phyloP scores from a whole-genome alignment of 257 asterid species.

The Dorcoceras hygrometricum region DNA sequence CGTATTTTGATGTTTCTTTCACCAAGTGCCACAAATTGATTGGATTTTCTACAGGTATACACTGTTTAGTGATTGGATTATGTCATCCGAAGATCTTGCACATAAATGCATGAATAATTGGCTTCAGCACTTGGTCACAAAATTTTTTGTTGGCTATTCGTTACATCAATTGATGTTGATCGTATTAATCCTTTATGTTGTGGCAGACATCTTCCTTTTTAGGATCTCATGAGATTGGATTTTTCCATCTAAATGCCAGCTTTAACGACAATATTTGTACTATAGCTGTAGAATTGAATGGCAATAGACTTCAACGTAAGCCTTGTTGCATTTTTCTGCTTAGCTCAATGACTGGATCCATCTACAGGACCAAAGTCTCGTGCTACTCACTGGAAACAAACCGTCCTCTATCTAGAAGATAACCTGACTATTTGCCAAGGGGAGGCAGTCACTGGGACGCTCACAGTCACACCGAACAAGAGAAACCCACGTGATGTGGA shows the following conservation, averaged over 20 bases:
- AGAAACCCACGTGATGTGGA: conserved; percentile 96
- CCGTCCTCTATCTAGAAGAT: conserved; percentile 90
- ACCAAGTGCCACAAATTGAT: conserved; percentile 76
- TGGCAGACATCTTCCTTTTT: not conserved
- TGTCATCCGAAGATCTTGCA: not conserved
- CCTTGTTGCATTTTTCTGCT: not conserved
- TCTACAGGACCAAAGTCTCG: conserved; percentile 81
- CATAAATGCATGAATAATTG: not conserved
- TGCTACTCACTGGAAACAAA: conserved; percentile 95
- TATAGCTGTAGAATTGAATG: not conserved
- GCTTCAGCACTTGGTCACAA: not conserved
- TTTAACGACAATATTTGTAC: not conserved
- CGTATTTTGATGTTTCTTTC: conserved; percentile 90
- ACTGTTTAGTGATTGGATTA: no score
- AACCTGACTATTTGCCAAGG: conserved; percentile 80
- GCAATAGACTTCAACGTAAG: not conserved
- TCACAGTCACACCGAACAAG: conserved; percentile 83
- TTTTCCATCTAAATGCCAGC: not conserved
- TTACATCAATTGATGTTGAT: not conserved
- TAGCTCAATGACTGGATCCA: not conserved
- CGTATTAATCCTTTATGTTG: not conserved
- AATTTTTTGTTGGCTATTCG: not conserved
- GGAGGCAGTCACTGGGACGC: conserved; percentile 62
- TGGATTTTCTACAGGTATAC: conserved; percentile 91
- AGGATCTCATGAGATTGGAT: not conserved